Evolutionary conservation across 371 early-diverging fungal genomes (phyloP).

Genomic region (Entomophthora muscae): DNA sequence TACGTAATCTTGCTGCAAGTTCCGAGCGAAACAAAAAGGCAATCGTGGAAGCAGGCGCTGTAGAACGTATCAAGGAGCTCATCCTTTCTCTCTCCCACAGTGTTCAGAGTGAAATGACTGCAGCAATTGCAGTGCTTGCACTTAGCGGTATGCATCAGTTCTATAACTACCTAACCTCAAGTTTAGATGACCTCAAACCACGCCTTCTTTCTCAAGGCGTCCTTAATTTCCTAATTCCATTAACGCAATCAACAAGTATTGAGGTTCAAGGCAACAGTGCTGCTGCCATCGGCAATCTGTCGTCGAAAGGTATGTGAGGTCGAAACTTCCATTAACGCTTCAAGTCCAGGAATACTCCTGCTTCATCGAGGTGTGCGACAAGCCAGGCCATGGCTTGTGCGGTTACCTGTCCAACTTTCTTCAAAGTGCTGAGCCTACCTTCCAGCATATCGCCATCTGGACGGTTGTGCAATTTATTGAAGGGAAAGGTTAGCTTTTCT

Average conservation of each 20-base stretch:
- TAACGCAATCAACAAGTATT: conserved; percentile 37
- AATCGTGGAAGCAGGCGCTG: conserved; percentile 63
- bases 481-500: conserved; percentile 23
- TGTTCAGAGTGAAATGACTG: conserved; percentile 73
- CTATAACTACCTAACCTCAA: not conserved
- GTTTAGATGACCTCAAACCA: conserved; percentile 54
- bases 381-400: conserved; percentile 45
- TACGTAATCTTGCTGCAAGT: conserved; percentile 73
- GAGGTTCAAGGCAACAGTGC: conserved; percentile 75
- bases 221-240: conserved; percentile 48
- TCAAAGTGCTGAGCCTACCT: conserved; percentile 44
- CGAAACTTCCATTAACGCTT: conserved; percentile 5
- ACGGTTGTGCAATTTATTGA: conserved; percentile 71
- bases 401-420: conserved; percentile 55
- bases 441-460: conserved; percentile 81
- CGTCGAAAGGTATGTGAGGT: conserved; percentile 33
- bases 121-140: conserved; percentile 71
- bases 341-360: conserved; percentile 41
- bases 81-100: conserved; percentile 34
- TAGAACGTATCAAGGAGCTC: conserved; percentile 48
- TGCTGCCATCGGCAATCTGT: conserved; percentile 66
- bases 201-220: conserved; percentile 38
- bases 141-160: conserved; percentile 26
- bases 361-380: conserved; percentile 44
- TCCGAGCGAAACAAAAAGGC: conserved; percentile 58